A percentile compares a stretch with the other conserved stretches of the same genome.
phyloP scores from a whole-genome alignment of 805 yeast species.

The Dipodascus geniculatus region DNA sequence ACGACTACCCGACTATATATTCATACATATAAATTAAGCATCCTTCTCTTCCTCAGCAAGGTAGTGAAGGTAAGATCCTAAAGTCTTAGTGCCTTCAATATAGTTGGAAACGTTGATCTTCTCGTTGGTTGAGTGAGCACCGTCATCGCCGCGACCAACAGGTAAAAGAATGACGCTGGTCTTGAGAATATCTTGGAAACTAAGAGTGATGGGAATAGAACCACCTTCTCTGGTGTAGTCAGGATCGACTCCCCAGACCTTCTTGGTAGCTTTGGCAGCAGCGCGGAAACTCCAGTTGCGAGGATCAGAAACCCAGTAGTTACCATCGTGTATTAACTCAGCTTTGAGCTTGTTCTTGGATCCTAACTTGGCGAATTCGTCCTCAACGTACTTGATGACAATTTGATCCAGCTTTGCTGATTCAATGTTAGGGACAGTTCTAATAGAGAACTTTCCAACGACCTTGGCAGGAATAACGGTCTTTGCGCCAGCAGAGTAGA shows the following conservation, averaged over 20 bases:
- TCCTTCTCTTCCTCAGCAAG: slow-evolving; percentile 36
- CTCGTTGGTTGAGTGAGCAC: slow-evolving; percentile 97
- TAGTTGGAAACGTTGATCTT: slow-evolving; percentile 82
- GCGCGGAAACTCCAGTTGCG: slow-evolving; percentile 87
- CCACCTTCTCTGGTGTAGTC: slow-evolving; percentile 99
- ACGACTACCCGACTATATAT: too few species aligned
- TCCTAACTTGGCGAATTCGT: slow-evolving; percentile 49
- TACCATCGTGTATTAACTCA: slow-evolving; percentile 86
- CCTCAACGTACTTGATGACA: slow-evolving; percentile 60
- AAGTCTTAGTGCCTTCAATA: slow-evolving; percentile 85
- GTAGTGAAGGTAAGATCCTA: slow-evolving; percentile 88
- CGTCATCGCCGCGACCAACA: slow-evolving; percentile 98
- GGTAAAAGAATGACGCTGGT: slow-evolving; percentile 85
- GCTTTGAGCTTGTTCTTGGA: slow-evolving; percentile 68
- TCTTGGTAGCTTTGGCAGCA: slow-evolving; percentile 86
- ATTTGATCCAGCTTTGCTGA: slow-evolving; percentile 64
- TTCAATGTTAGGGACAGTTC: slow-evolving; percentile 94
- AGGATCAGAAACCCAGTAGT: slow-evolving; percentile 94
- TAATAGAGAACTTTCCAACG: slow-evolving; percentile 85
- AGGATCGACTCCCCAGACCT: slow-evolving; percentile 91
- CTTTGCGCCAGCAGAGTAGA: slow-evolving; percentile 89
- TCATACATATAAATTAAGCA: not conserved
- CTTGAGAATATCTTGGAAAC: slow-evolving; percentile 79
- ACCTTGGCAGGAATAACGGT: slow-evolving; percentile 97
- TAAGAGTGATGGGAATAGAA: slow-evolving; percentile 90